These are phyloP conservation scores for Rubroboletus satanas DNA, from an alignment of 768 basidiomycete species.

Conservation along the genomic window DNA sequence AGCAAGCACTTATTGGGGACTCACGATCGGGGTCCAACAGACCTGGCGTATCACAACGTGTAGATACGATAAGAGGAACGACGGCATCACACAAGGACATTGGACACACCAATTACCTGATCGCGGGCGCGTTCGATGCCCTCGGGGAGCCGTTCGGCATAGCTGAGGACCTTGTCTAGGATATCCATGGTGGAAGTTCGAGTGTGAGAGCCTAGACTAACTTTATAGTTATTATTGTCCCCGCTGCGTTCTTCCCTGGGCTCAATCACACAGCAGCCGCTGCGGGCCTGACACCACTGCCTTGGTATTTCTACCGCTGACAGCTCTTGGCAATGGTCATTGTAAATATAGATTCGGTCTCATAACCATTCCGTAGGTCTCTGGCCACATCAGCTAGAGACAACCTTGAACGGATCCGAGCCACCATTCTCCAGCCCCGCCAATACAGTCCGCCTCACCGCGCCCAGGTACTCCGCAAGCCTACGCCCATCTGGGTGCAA, in stretches of 20 bases:
- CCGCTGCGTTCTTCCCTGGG: neutral
- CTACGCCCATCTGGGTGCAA: constrained; percentile 52
- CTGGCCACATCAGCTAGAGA: constrained; percentile 21
- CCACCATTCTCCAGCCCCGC: constrained; percentile 70
- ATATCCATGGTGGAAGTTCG: constrained; percentile 35
- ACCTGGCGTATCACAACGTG: constrained; percentile 20
- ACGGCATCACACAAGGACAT: neutral
- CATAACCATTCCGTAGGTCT: neutral
- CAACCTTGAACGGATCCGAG: constrained; percentile 66
- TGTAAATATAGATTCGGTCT: constrained; percentile 1
- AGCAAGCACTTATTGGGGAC: constrained; percentile 2
- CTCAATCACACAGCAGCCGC: constrained; percentile 1
- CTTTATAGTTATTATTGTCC: neutral
- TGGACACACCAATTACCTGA: constrained; percentile 34
- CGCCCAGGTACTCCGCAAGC: constrained; percentile 69
- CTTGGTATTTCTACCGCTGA: neutral
- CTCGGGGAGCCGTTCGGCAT: constrained; percentile 37
- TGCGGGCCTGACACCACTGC: neutral
- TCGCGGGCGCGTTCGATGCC: constrained; percentile 35
- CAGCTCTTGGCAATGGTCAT: neutral
- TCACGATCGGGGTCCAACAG: constrained; percentile 34
- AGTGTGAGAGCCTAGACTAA: neutral
- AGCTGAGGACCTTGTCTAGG: constrained; percentile 34
- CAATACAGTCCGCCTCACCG: constrained; percentile 68
- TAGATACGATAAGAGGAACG: neutral